Conservation (phyloP, 139 green algal species). For the Desmodesmus armatus region DNA sequence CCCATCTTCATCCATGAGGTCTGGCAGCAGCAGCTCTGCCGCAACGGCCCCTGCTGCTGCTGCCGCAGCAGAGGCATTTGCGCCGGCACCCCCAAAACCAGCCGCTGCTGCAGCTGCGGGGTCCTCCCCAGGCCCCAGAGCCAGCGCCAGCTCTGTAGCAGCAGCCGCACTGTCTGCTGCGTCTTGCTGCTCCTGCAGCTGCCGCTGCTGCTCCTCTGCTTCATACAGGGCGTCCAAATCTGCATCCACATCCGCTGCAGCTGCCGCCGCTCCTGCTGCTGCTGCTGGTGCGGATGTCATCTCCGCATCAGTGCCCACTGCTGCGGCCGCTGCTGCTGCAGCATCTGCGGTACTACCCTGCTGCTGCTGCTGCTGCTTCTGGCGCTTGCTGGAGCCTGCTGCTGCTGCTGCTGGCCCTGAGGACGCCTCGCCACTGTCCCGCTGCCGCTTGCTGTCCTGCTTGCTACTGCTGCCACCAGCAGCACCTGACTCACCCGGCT, state of each 20-base stretch:
- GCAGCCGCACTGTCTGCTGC: not conserved
- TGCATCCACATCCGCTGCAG: not conserved
- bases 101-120: conserved; percentile 11
- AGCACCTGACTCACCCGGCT: not conserved
- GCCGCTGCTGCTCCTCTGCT: conserved; percentile 24
- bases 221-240: not conserved
- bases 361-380: not conserved
- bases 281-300: too few relatives aligned
- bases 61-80: conserved; percentile 25
- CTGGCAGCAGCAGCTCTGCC: not conserved
- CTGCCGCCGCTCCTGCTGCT: conserved; percentile 13
- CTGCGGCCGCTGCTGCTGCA: not conserved
- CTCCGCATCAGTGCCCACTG: too few relatives aligned
- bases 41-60: conserved; percentile 35
- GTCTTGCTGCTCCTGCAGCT: not conserved
- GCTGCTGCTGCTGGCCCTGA: conserved; percentile 8
- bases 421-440: too few relatives aligned
- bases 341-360: not conserved
- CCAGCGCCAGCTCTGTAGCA: conserved; percentile 15
- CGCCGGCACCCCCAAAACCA: not conserved
- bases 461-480: not conserved
- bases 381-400: not conserved
- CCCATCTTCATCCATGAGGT: not conserved
- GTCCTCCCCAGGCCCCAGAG: conserved; percentile 48
- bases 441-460: not conserved